A percentile compares a stretch with the other conserved stretches of the same genome.
phyloP scores from a whole-genome alignment of 1,284 basidiomycete species.

The Trametes versicolor region DNA sequence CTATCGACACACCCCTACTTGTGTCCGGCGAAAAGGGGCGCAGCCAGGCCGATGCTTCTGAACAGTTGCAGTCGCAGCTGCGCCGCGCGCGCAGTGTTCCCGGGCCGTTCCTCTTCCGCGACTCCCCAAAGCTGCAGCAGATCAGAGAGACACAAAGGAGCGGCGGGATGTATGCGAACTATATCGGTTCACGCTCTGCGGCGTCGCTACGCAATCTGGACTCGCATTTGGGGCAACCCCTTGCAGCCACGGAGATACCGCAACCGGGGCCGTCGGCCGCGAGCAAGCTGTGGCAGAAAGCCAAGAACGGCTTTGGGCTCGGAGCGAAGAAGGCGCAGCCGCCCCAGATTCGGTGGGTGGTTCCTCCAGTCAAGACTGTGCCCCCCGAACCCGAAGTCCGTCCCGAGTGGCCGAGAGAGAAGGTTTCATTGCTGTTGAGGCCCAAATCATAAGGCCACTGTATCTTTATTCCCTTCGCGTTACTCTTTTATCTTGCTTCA shows the following conservation, averaged over 20 bases:
- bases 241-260: background rate
- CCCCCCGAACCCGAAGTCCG: background rate
- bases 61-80: slow-evolving; percentile 4
- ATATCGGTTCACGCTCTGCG: slow-evolving; percentile 3
- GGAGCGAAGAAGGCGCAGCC: too few species aligned
- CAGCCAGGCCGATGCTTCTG: slow-evolving; percentile 14
- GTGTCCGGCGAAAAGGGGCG: background rate
- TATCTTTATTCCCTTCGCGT: background rate
- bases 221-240: background rate
- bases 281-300: slow-evolving; percentile 8
- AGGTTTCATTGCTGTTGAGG: background rate
- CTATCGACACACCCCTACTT: too few species aligned
- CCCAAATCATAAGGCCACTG: background rate
- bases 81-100: slow-evolving; percentile 12
- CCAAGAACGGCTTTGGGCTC: slow-evolving; percentile 12
- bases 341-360: too few species aligned
- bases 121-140: background rate
- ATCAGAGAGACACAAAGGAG: background rate
- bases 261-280: background rate
- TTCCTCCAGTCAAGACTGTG: background rate
- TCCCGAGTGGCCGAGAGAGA: background rate
- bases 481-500: background rate
- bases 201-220: background rate
- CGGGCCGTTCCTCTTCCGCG: background rate
- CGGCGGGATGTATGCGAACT: background rate